Evolutionary conservation across 371 early-diverging fungal species (phyloP).

Genomic region (Apophysomyces sp.): DNA sequence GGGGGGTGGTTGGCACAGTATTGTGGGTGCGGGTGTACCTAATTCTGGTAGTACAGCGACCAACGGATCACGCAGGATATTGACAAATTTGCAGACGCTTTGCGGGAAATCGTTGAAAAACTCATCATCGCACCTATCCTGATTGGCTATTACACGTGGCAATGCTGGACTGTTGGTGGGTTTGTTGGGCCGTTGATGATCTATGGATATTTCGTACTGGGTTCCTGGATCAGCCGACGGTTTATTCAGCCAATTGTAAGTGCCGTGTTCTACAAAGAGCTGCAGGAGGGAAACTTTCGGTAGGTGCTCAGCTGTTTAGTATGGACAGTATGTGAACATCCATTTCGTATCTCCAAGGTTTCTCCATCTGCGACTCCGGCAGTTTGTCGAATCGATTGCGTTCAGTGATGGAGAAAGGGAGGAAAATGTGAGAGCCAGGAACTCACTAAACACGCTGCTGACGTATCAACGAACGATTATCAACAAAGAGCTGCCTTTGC

Average conservation of each 20-base stretch:
- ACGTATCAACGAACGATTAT: slow-evolving; percentile 60
- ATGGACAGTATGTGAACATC: neutral
- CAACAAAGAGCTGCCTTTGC: slow-evolving; percentile 61
- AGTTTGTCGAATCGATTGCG: slow-evolving; percentile 79
- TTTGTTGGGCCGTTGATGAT: slow-evolving; percentile 69
- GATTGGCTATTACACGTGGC: slow-evolving; percentile 75
- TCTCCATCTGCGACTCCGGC: slow-evolving; percentile 72
- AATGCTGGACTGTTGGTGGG: slow-evolving; percentile 72
- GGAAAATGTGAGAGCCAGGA: slow-evolving; percentile 57
- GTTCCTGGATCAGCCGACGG: slow-evolving; percentile 57
- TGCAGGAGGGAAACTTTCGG: slow-evolving; percentile 80
- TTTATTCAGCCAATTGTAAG: slow-evolving; percentile 76
- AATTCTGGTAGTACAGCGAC: slow-evolving; percentile 52
- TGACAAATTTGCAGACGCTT: slow-evolving; percentile 69
- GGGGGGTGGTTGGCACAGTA: neutral
- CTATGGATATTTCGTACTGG: slow-evolving; percentile 70
- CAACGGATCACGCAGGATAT: slow-evolving; percentile 91
- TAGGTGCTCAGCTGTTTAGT: slow-evolving; percentile 10
- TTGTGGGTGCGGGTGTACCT: no score
- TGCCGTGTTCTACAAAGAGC: slow-evolving; percentile 73
- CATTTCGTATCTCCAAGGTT: slow-evolving; percentile 40
- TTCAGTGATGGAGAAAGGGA: slow-evolving; percentile 72
- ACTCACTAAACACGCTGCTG: slow-evolving; percentile 53
- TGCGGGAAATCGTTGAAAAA: slow-evolving; percentile 63
- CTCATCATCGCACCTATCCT: slow-evolving; percentile 76